A percentile compares a stretch with the other conserved stretches of the same genome.
Evolutionary conservation across 2,329 filamentous ascomycete genomes (phyloP).

Genomic region (Phyllosticta citrichinensis): DNA sequence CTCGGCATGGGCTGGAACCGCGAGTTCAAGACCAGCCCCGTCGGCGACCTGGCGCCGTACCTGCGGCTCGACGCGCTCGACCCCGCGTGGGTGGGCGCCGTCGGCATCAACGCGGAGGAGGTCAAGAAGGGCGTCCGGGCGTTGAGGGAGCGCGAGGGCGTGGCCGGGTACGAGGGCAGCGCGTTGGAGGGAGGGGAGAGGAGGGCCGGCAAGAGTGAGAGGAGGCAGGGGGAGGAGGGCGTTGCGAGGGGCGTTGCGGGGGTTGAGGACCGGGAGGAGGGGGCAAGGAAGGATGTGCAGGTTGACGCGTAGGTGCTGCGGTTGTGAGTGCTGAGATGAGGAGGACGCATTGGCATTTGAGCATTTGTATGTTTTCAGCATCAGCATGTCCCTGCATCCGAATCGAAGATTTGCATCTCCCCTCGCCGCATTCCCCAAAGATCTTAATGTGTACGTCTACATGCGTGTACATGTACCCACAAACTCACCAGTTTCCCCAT

Average conservation of each 20-base stretch:
- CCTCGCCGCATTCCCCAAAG: too few relatives aligned
- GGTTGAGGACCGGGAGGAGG: background rate
- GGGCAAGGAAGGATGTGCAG: background rate
- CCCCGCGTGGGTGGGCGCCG: conserved; percentile 30
- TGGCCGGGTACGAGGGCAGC: background rate
- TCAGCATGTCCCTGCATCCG: too few relatives aligned
- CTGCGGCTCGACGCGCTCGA: conserved; percentile 32
- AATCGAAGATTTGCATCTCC: too few relatives aligned
- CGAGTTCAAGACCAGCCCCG: conserved; percentile 12
- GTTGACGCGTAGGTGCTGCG: background rate
- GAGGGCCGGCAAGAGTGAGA: background rate
- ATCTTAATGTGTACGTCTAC: too few relatives aligned
- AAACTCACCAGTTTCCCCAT: too few relatives aligned
- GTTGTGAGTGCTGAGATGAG: background rate
- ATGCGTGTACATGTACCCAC: too few relatives aligned
- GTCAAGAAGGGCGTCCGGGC: background rate
- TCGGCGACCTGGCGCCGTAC: conserved; percentile 29
- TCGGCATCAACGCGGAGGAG: conserved; percentile 13
- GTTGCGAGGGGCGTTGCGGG: background rate
- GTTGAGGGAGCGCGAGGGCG: background rate
- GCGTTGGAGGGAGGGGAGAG: background rate
- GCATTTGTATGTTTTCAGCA: too few relatives aligned
- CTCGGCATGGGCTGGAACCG: conserved; percentile 33
- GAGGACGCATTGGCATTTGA: too few relatives aligned
- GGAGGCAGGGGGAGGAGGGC: background rate